Percentiles rank a stretch among this genome's conserved stretches.
phyloP scores from a whole-genome alignment of 805 yeast genomes.

The Candida qinlingensis region DNA sequence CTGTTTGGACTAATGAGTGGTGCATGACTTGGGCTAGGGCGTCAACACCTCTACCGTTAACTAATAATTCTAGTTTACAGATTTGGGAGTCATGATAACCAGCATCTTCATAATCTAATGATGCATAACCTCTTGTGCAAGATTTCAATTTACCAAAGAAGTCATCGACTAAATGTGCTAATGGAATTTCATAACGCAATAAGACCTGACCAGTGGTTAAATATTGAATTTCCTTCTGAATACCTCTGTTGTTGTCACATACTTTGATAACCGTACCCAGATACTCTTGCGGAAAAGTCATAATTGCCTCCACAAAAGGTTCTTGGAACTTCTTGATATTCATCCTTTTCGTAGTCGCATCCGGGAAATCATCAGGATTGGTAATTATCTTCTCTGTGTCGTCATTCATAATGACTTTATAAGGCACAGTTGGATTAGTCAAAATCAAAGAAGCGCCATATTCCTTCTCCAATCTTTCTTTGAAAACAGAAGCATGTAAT shows the following conservation, averaged over 20 bases:
- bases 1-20: conserved; percentile 60
- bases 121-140: conserved; percentile 86
- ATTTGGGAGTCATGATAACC: conserved; percentile 80
- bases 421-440: conserved; percentile 96
- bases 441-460: conserved; percentile 89
- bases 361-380: conserved; percentile 93
- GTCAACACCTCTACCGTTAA: conserved; percentile 85
- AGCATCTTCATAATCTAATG: conserved; percentile 89
- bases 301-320: conserved; percentile 85
- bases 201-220: conserved; percentile 76
- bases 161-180: conserved; percentile 89
- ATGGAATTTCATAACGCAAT: conserved; percentile 74
- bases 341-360: conserved; percentile 32
- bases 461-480: conserved; percentile 86
- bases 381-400: conserved; percentile 64
- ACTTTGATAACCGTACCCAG: conserved; percentile 81
- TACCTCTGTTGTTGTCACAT: conserved; percentile 81
- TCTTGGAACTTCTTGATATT: conserved; percentile 58
- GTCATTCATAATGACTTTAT: conserved; percentile 62
- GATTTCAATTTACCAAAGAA: conserved; percentile 93
- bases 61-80: conserved; percentile 81
- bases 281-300: conserved; percentile 88
- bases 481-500: conserved; percentile 90
- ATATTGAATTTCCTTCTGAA: conserved; percentile 73
- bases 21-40: conserved; percentile 92